Evolutionary conservation across 169 alveolate species (phyloP).

Genomic region (Plasmodium fragile): DNA sequence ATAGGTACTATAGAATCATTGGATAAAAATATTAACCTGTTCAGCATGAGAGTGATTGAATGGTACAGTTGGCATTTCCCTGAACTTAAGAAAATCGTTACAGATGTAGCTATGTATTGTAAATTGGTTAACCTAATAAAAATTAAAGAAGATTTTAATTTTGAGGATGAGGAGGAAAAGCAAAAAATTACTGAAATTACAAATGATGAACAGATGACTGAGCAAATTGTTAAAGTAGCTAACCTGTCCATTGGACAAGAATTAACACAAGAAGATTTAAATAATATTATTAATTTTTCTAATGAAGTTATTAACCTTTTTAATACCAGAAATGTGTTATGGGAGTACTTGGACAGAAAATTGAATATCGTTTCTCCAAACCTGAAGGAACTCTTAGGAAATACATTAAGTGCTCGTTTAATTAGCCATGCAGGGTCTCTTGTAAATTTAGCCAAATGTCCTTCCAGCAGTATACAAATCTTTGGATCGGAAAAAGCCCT

Average conservation of each 20-base stretch:
- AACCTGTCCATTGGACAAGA: constrained; percentile 97
- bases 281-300: constrained; percentile 93
- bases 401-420: constrained; percentile 95
- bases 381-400: constrained; percentile 96
- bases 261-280: constrained; percentile 92
- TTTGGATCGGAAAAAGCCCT: constrained; percentile 98
- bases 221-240: constrained; percentile 91
- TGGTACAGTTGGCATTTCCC: constrained; percentile 99
- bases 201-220: constrained; percentile 92
- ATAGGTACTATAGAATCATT: constrained; percentile 96
- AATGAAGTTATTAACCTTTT: constrained; percentile 92
- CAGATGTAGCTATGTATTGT: constrained; percentile 95
- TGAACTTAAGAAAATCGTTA: constrained; percentile 96
- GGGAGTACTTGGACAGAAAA: constrained; percentile 92
- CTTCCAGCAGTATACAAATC: constrained; percentile 97
- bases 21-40: constrained; percentile 96
- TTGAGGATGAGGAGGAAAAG: constrained; percentile 58
- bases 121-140: constrained; percentile 90
- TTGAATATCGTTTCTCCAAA: constrained; percentile 98
- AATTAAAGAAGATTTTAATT: constrained; percentile 86
- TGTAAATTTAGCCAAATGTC: constrained; percentile 95
- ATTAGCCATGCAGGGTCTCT: constrained; percentile 98
- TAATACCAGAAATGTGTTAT: constrained; percentile 91
- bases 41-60: constrained; percentile 97
- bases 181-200: constrained; percentile 88